Conservation (phyloP, 176 grass and related monocot genomes). For the Melocanna baccifera region DNA sequence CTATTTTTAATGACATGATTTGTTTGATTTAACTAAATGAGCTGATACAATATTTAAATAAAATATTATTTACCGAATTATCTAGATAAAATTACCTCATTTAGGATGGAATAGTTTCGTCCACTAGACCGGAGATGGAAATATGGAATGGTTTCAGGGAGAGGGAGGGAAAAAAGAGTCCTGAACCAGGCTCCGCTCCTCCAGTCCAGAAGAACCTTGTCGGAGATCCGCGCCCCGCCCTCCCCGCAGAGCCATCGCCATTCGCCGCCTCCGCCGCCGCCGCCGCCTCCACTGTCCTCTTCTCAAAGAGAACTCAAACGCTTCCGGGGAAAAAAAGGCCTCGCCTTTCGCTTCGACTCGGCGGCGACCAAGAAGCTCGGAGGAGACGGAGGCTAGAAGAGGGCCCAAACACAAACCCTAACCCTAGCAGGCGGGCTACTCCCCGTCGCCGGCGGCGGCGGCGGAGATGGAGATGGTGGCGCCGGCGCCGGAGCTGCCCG, state of each 20-base stretch:
- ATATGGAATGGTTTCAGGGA: no score
- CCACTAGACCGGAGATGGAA: no score
- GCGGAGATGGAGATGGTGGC: conserved; percentile 11
- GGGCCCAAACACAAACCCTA: conserved; percentile 26
- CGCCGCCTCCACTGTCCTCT: neutral
- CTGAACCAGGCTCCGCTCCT: no score
- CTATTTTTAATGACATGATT: no score
- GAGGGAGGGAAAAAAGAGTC: no score
- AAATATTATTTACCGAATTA: no score
- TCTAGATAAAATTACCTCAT: no score
- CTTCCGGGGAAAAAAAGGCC: neutral
- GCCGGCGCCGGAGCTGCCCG: conserved; percentile 42
- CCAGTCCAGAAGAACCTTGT: neutral
- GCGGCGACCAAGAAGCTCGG: neutral
- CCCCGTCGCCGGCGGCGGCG: neutral
- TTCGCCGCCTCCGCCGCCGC: neutral
- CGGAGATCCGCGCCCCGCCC: neutral
- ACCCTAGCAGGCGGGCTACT: neutral
- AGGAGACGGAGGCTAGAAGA: neutral
- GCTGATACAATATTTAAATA: no score
- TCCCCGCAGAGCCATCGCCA: neutral
- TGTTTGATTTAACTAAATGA: no score
- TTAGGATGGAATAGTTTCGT: no score
- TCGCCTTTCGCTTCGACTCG: neutral
- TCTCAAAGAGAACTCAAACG: neutral